phyloP scores from a whole-genome alignment of 2,329 filamentous ascomycete genomes.

The Microsporum canis region DNA sequence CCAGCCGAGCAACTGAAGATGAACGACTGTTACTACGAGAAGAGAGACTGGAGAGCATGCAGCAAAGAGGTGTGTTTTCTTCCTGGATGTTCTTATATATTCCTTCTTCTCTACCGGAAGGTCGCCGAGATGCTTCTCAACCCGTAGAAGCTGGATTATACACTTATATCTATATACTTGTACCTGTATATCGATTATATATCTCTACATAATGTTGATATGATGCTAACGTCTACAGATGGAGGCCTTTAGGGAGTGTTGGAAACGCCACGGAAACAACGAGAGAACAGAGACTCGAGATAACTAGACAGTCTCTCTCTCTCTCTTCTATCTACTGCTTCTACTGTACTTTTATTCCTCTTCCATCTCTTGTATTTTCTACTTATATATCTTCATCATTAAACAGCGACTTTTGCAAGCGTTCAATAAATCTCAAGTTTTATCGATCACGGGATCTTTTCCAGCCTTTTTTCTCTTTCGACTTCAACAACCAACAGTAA shows the following conservation, averaged over 20 bases:
- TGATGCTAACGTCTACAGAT: constrained; percentile 48
- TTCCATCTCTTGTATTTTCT: background rate
- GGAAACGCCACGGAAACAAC: constrained; percentile 83
- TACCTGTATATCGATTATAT: background rate
- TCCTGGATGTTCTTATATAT: background rate
- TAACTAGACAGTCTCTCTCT: constrained; percentile 28
- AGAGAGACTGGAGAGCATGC: constrained; percentile 90
- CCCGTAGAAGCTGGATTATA: no score
- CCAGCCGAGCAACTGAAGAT: constrained; percentile 63
- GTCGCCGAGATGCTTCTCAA: background rate
- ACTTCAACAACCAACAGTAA: background rate
- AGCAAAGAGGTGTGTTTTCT: constrained; percentile 62
- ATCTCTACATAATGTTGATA: background rate
- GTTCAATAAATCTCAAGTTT: background rate
- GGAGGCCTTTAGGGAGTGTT: constrained; percentile 78
- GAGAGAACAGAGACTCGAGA: constrained; percentile 69
- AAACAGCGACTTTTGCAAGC: background rate
- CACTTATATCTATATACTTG: no score
- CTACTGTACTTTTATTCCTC: background rate
- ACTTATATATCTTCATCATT: background rate
- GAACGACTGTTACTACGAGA: constrained; percentile 92
- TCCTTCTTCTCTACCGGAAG: background rate
- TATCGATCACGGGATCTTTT: constrained; percentile 1
- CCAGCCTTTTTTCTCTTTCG: background rate
- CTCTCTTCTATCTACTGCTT: background rate